Evolutionary conservation across 2,329 filamentous ascomycete species (phyloP), one percentile per base, ranked within the genome.

Genomic region (Arthrobotrys iridis): DNA sequence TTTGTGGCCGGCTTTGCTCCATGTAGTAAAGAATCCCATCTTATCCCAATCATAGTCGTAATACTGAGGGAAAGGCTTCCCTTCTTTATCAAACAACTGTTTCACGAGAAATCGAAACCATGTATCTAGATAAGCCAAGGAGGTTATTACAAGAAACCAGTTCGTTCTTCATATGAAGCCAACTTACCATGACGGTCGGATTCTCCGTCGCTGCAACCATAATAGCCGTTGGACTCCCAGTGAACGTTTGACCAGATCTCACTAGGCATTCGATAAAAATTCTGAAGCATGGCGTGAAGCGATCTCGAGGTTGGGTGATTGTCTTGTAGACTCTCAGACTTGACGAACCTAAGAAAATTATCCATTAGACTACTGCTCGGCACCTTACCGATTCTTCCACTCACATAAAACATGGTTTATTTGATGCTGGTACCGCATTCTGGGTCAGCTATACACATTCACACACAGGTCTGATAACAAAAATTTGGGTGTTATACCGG

Each of bases 141-240:
- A 48, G 20, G 5, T 7, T 45, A 18, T 7, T 11, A 10, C 8
- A 22, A 8, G 43, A 48, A 7, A 45, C 5, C 5, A 45, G 20
- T 22, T 4, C 4, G n/a, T n/a, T n/a, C n/a, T n/a, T n/a, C n/a
- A n/a, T n/a, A n/a, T n/a, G n/a, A 20, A 37, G 11, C 13, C 20
- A n/a, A 20, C 41, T 28, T 57, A 74, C 70, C 70, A 22, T 74
- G 70, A 2, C 70, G 70, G 15, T 62, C 62, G 3, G 15, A 0
- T 3, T 55, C 45, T 11, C 13, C 7, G 22, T 74, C 70, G 15
- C 57, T 45, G 11, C 70, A 74, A 6, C 70, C 70, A 41, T 57
- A 74, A 41, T 62, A 74, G 10, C 70, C 70, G 18, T 74, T 74
- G 1, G 70, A 24, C 58, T 74, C 70, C 70, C 70, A 74, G 30